Evolutionary conservation across 2,329 filamentous ascomycete species (phyloP).

Genomic region (Aspergillus eucalypticola): DNA sequence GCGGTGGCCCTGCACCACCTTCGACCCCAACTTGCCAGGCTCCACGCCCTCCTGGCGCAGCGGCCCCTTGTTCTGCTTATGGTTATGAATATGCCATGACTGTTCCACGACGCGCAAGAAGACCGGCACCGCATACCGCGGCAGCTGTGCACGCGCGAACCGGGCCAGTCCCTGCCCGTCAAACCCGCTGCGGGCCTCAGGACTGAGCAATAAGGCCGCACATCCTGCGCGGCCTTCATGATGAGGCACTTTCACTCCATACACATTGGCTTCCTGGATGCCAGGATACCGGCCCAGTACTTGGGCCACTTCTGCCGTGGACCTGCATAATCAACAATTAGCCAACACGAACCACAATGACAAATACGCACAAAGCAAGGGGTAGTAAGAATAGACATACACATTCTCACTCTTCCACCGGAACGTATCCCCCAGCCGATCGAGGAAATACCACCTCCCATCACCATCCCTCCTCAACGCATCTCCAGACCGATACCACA

Average conservation of each 20-base stretch:
- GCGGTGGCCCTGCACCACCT: slow-evolving; percentile 44
- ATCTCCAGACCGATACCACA: slow-evolving; percentile 70
- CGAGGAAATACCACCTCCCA: slow-evolving; percentile 69
- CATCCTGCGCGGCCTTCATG: slow-evolving; percentile 70
- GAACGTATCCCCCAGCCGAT: slow-evolving; percentile 71
- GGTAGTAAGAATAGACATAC: slow-evolving; percentile 29
- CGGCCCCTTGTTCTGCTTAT: slow-evolving; percentile 77
- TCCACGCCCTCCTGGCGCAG: slow-evolving; percentile 68
- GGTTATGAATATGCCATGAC: slow-evolving; percentile 58
- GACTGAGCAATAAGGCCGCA: slow-evolving; percentile 58
- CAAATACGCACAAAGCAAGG: neutral
- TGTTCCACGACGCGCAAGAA: slow-evolving; percentile 65
- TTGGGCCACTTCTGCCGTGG: slow-evolving; percentile 67
- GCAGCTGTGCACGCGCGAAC: slow-evolving; percentile 62
- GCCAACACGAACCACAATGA: neutral
- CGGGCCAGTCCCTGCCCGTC: slow-evolving; percentile 62
- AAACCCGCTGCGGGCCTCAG: slow-evolving; percentile 51
- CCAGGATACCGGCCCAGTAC: slow-evolving; percentile 61
- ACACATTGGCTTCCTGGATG: slow-evolving; percentile 68
- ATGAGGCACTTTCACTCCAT: slow-evolving; percentile 65
- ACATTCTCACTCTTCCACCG: slow-evolving; percentile 74
- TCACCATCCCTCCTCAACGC: slow-evolving; percentile 62
- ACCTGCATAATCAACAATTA: slow-evolving; percentile 15
- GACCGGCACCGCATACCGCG: slow-evolving; percentile 72
- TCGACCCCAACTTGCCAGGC: slow-evolving; percentile 48